A percentile compares a stretch with the other conserved stretches of the same genome.
Evolutionary conservation across 495 filamentous ascomycete genomes (phyloP).

Genomic region (Xylaria castorea): DNA sequence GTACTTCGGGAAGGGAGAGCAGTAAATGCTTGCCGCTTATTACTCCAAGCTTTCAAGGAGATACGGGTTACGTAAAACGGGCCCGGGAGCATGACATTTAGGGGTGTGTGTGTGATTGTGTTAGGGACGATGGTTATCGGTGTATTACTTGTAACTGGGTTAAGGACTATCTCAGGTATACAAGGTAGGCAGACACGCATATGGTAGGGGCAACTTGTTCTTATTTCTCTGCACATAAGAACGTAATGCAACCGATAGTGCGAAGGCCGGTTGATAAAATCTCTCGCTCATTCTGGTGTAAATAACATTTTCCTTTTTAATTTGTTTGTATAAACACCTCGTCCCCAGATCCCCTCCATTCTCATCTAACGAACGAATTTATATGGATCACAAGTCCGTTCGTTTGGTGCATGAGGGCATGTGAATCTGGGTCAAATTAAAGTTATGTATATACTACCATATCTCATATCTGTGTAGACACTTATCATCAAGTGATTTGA

Average conservation of each 20-base stretch:
- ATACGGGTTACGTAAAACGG: not conserved
- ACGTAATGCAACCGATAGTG: not conserved
- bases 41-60: not conserved
- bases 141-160: not conserved
- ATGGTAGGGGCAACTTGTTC: not conserved
- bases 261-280: not conserved
- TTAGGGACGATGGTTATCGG: not conserved
- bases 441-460: not conserved
- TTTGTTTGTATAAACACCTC: not conserved
- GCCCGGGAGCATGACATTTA: not conserved
- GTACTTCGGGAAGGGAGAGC: slow-evolving; percentile 13
- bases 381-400: not conserved
- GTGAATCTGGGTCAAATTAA: not conserved
- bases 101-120: not conserved
- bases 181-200: not conserved
- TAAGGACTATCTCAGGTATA: too few relatives aligned
- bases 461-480: not conserved
- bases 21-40: not conserved
- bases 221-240: not conserved
- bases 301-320: not conserved
- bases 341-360: not conserved
- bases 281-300: not conserved
- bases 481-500: not conserved
- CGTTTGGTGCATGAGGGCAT: not conserved
- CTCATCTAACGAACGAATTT: not conserved